Conservation (phyloP, 345 rosid species). For the Salix arbutifolia region DNA sequence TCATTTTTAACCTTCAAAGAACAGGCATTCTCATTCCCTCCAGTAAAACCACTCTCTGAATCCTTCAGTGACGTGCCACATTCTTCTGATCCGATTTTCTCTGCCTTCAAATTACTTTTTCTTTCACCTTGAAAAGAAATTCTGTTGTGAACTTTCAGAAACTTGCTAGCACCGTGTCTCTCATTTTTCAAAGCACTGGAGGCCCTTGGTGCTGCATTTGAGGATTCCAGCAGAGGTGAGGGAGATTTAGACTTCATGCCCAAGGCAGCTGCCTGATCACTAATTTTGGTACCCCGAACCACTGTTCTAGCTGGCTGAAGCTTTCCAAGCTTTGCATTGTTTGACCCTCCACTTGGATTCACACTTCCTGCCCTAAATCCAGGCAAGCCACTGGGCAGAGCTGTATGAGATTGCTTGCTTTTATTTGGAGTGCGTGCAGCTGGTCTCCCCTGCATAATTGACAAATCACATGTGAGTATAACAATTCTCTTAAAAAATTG, state of each 20-base stretch:
- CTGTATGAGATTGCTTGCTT: conserved; percentile 30
- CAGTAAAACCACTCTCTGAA: conserved; percentile 6
- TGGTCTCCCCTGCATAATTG: conserved; percentile 50
- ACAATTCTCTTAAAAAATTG: conserved; percentile 8
- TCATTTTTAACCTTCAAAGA: background rate
- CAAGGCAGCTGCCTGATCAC: conserved; percentile 23
- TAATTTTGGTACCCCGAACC: conserved; percentile 25
- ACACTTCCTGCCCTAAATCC: conserved; percentile 29
- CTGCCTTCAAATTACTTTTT: conserved; percentile 29
- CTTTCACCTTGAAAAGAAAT: conserved; percentile 33
- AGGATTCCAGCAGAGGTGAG: conserved; percentile 33
- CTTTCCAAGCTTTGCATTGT: conserved; percentile 42
- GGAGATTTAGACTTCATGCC: conserved; percentile 26
- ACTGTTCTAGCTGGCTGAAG: conserved; percentile 40
- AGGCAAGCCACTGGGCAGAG: conserved; percentile 32
- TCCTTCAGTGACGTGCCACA: background rate
- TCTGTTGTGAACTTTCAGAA: conserved; percentile 41
- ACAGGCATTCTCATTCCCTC: conserved; percentile 3
- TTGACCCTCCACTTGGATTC: conserved; percentile 34
- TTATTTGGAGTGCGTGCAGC: conserved; percentile 43
- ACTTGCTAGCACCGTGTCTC: conserved; percentile 28
- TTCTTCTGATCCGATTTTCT: conserved; percentile 14
- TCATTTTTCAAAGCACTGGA: conserved; percentile 35
- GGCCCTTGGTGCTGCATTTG: conserved; percentile 33
- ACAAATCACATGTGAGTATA: conserved; percentile 7